These are phyloP conservation scores for Kodamaea sp. DNA, from an alignment of 1,139 yeast species.

Conservation along the genomic window DNA sequence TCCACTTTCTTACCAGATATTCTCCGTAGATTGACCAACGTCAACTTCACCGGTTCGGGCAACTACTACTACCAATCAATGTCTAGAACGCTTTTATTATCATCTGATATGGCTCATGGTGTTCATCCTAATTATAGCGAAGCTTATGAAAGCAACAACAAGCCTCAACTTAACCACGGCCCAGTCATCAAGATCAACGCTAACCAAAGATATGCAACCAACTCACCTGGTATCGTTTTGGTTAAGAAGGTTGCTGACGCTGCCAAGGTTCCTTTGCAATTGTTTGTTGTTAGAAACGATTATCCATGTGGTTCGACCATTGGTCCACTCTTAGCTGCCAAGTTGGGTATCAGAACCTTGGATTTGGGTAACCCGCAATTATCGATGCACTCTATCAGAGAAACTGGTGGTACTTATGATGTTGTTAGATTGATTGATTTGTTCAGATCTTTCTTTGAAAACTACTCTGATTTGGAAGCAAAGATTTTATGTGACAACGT, in stretches of 20 bases:
- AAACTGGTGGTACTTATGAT: conserved; percentile 84
- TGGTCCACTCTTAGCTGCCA: conserved; percentile 89
- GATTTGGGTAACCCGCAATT: conserved; percentile 94
- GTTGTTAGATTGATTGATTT: conserved; percentile 58
- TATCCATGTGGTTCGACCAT: conserved; percentile 96
- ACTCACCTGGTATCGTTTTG: conserved; percentile 82
- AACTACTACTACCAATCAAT: conserved; percentile 54
- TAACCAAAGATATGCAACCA: conserved; percentile 92
- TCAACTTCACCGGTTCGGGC: conserved; percentile 21
- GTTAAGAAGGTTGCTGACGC: conserved; percentile 67
- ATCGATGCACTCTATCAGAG: conserved; percentile 94
- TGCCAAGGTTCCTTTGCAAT: conserved; percentile 65
- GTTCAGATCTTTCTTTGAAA: conserved; percentile 58
- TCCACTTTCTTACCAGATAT: conserved; percentile 84
- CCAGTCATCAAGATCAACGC: conserved; percentile 94
- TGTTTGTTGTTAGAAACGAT: conserved; percentile 88
- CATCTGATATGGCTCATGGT: conserved; percentile 97
- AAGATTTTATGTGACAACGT: conserved; percentile 26
- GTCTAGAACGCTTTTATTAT: conserved; percentile 81
- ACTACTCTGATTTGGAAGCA: conserved; percentile 28
- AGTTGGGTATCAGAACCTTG: conserved; percentile 82
- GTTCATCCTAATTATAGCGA: conserved; percentile 86
- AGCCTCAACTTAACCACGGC: conserved; percentile 80
- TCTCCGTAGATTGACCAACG: conserved; percentile 58
- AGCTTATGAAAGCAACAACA: conserved; percentile 72